Evolutionary conservation across 805 yeast genomes (phyloP).

Genomic region (Ogataea thermomethanolica): DNA sequence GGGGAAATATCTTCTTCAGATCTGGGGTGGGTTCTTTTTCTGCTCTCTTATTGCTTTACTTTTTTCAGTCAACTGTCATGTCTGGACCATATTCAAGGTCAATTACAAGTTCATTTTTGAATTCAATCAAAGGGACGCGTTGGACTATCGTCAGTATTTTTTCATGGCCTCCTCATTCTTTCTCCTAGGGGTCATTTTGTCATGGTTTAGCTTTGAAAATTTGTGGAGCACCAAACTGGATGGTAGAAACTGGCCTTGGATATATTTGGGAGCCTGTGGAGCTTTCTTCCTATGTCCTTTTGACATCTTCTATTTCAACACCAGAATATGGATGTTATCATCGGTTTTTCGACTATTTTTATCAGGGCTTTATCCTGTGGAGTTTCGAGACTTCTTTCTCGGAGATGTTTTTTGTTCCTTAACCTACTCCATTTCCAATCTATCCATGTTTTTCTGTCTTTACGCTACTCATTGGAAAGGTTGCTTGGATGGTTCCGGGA

Average conservation of each 20-base stretch:
- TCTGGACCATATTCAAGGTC: constrained; percentile 72
- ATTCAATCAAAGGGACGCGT: constrained; percentile 63
- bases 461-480: constrained; percentile 72
- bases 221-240: constrained; percentile 60
- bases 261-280: constrained; percentile 56
- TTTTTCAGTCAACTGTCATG: constrained; percentile 64
- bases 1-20: constrained; percentile 63
- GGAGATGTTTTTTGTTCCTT: constrained; percentile 90
- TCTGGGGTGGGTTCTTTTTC: constrained; percentile 90
- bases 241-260: constrained; percentile 76
- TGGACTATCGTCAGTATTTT: constrained; percentile 64
- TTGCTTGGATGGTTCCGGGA: constrained; percentile 36
- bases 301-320: constrained; percentile 48
- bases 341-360: constrained; percentile 68
- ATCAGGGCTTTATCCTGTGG: constrained; percentile 92
- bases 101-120: constrained; percentile 93
- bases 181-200: constrained; percentile 54
- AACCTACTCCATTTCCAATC: constrained; percentile 82
- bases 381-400: constrained; percentile 86
- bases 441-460: constrained; percentile 81
- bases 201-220: constrained; percentile 73
- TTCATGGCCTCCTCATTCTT: constrained; percentile 60
- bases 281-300: constrained; percentile 59
- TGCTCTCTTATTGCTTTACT: constrained; percentile 56
- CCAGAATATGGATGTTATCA: constrained; percentile 74